Evolutionary conservation across 1,284 basidiomycete genomes (phyloP).

Genomic region (Pyrrhoderma noxium): DNA sequence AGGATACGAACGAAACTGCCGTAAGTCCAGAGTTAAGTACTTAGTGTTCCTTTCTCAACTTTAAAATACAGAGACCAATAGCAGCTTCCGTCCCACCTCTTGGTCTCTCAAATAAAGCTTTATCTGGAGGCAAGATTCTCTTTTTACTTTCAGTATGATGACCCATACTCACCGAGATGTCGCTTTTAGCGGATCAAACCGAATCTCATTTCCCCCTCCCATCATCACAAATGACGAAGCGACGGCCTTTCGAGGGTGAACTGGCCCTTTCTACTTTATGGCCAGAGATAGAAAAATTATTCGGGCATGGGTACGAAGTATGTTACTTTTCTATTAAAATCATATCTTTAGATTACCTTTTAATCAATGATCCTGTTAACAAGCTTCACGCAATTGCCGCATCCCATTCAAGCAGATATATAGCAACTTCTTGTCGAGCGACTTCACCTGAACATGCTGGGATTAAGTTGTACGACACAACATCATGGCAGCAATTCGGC

Average conservation of each 20-base stretch:
- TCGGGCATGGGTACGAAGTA: constrained; percentile 97
- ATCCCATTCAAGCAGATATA: constrained; percentile 59
- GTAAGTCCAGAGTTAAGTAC: neutral
- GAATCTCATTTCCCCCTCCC: constrained; percentile 12
- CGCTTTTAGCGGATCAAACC: constrained; percentile 6
- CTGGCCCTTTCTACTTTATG: constrained; percentile 84
- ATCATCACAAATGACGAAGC: constrained; percentile 11
- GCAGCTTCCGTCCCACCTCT: constrained; percentile 73
- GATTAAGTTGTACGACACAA: constrained; percentile 75
- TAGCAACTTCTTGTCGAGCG: constrained; percentile 93
- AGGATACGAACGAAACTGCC: constrained; percentile 39
- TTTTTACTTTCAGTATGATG: constrained; percentile 10
- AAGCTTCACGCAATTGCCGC: constrained; percentile 74
- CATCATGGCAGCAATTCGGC: constrained; percentile 64
- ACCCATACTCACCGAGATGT: neutral
- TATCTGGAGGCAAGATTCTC: constrained; percentile 43
- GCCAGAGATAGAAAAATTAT: constrained; percentile 96
- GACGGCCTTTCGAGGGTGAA: constrained; percentile 68
- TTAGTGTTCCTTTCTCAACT: neutral
- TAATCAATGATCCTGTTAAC: neutral
- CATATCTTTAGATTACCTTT: constrained; percentile 2
- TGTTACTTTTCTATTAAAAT: constrained; percentile 11
- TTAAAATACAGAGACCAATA: constrained; percentile 32
- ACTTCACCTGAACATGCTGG: constrained; percentile 85
- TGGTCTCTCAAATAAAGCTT: constrained; percentile 65